Evolutionary conservation across 2,329 filamentous ascomycete genomes (phyloP).

Genomic region (Fusarium cyanostomum): DNA sequence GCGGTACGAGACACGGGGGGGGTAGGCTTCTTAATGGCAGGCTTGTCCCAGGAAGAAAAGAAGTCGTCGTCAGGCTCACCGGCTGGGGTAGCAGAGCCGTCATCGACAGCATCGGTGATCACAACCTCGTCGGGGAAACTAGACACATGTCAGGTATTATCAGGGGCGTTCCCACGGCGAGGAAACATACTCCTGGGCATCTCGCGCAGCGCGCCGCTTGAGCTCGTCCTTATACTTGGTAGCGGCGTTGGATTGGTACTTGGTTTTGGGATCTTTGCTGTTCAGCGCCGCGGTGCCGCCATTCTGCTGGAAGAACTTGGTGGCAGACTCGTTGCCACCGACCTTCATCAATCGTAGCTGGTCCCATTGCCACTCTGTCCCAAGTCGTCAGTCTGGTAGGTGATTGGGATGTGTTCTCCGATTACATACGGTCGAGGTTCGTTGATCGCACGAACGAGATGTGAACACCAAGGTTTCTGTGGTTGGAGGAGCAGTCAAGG

Average conservation of each 20-base stretch:
- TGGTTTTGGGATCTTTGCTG: constrained; percentile 96
- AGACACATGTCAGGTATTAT: constrained; percentile 39
- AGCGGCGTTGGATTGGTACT: constrained; percentile 93
- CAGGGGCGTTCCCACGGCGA: not conserved
- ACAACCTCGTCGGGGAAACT: constrained; percentile 88
- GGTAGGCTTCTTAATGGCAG: constrained; percentile 95
- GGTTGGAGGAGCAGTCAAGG: constrained; percentile 96
- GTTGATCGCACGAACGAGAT: constrained; percentile 99
- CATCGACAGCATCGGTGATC: constrained; percentile 77
- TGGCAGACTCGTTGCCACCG: constrained; percentile 96
- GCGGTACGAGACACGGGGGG: too few relatives aligned
- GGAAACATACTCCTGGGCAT: constrained; percentile 81
- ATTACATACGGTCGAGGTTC: constrained; percentile 89
- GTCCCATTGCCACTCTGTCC: constrained; percentile 95
- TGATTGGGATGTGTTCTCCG: not conserved
- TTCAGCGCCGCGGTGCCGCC: constrained; percentile 92
- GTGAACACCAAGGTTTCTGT: constrained; percentile 97
- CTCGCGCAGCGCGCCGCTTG: constrained; percentile 82
- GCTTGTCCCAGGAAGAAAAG: constrained; percentile 99
- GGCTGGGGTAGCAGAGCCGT: constrained; percentile 78
- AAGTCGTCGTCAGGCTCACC: constrained; percentile 93
- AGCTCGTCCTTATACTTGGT: constrained; percentile 98
- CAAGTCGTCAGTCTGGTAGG: constrained; percentile 27
- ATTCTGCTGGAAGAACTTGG: constrained; percentile 97
- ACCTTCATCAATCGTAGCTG: constrained; percentile 98